These are phyloP conservation scores for Colletotrichum viniferum DNA, from an alignment of 2,329 filamentous ascomycete genomes.

Conservation along the genomic window DNA sequence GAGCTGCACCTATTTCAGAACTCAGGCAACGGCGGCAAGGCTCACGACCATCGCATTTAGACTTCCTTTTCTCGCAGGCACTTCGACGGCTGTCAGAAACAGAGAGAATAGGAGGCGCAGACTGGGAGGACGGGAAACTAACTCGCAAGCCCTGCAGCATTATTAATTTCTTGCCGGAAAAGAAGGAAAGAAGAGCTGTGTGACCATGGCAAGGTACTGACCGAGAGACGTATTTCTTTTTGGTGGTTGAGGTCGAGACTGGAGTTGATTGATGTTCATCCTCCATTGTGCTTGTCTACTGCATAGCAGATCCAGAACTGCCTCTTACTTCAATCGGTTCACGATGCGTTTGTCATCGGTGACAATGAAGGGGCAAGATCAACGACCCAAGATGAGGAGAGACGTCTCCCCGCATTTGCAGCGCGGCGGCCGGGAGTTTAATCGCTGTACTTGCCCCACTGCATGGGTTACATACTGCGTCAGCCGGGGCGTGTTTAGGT, in stretches of 20 bases:
- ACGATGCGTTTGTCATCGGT: background rate
- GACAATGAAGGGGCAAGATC: background rate
- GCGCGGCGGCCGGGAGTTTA: background rate
- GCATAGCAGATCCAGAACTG: background rate
- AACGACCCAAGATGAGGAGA: background rate
- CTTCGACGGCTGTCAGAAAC: background rate
- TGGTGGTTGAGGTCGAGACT: background rate
- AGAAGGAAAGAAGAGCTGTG: background rate
- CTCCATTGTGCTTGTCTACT: background rate
- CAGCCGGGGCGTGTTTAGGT: background rate
- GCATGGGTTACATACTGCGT: background rate
- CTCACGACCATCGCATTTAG: background rate
- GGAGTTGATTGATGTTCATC: background rate
- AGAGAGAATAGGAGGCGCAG: accelerated
- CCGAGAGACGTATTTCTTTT: background rate
- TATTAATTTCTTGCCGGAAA: background rate
- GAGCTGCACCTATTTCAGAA: background rate
- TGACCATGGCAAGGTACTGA: background rate
- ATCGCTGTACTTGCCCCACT: background rate
- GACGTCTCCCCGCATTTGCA: background rate
- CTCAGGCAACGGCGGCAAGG: background rate
- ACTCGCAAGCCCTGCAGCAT: background rate
- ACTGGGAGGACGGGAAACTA: background rate
- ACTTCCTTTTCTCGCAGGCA: background rate
- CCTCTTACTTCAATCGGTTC: background rate